Evolutionary conservation across 2,329 filamentous ascomycete species (phyloP), one percentile per base, ranked within the genome.

Genomic region (Cladobotryum protrusum): DNA sequence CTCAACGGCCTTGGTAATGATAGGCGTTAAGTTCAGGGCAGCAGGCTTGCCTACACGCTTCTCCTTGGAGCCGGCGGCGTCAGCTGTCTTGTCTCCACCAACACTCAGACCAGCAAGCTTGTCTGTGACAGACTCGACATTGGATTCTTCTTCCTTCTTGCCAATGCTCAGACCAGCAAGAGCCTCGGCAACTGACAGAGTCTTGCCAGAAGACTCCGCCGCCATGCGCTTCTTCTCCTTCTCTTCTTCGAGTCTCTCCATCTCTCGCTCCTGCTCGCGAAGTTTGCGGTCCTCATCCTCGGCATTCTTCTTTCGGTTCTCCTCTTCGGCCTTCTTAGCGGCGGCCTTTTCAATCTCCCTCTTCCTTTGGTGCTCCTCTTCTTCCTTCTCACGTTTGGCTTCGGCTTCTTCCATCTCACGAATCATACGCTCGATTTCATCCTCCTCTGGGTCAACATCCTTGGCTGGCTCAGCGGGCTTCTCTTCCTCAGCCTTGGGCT

Each of bases 1-100:
- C 73, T 99, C 92, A 19, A 96, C 82, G 35, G 86, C 76, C 72
- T 91, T 95, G 59, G 83, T 89, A 55, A 87, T 95, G 50, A 86
- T 71, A n/a, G 79, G 79, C 49, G 90, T 82, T 55, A 97, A 78
- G 71, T 96, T 96, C 57, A 99, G 83, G 41, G 89, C 86, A 52
- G 86, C 83, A 45, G 93, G 92, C 77, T 96, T 96, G 52, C 75
- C 66, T 39, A 70, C 72, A 50, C 73, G 82, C 70, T 89, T 90
- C 60, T 82, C 76, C 66, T 84, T 85, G 70, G 76, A 54, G 59
- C 71, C 43, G 56, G 72, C 72, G 37, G 75, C 69, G 43, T 73
- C 70, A 8, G 67, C 63, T 15, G 68, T 43, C 56, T 72, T 74
- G 37, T 73, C 74, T 15, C 62, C 62, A 20, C 61, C 68, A 45